Conservation (phyloP, 768 basidiomycete genomes). For the Mrakia hoshinonis region DNA sequence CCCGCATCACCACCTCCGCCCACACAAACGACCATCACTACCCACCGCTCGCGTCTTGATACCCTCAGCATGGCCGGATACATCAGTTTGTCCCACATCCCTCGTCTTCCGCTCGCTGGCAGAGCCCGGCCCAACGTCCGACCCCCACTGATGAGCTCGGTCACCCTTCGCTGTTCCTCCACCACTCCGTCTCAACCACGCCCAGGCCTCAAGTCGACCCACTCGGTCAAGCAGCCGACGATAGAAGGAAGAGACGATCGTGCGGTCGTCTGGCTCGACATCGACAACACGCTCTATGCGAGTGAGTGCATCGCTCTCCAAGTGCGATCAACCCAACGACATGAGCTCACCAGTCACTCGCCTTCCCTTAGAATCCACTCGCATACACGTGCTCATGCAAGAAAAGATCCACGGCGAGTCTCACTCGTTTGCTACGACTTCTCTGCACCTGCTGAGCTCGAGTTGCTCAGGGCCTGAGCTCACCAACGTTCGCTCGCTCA, state of each 20-base stretch:
- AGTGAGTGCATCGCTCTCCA: conserved; percentile 47
- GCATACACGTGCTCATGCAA: conserved; percentile 71
- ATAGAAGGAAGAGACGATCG: conserved; percentile 48
- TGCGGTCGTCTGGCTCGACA: conserved; percentile 66
- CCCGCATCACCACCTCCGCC: background rate
- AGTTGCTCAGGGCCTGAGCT: background rate
- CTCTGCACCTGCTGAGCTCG: background rate
- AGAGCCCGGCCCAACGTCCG: too few relatives aligned
- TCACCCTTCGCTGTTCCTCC: background rate
- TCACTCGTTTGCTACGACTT: background rate
- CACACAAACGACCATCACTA: too few relatives aligned
- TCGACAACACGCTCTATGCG: conserved; percentile 82
- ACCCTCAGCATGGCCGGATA: conserved; percentile 22
- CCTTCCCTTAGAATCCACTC: background rate
- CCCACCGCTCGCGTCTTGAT: background rate
- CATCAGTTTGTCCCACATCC: conserved; percentile 1
- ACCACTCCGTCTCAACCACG: background rate
- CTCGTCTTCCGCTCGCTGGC: background rate
- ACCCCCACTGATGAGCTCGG: background rate
- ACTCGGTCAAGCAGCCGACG: conserved; percentile 4
- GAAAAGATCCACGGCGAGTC: conserved; percentile 61
- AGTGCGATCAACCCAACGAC: background rate
- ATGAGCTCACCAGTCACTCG: background rate
- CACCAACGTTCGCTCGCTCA: background rate
- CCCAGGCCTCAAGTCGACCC: conserved; percentile 13